Conservation (phyloP, 768 basidiomycete genomes). For the Xerocomellus chrysenteron region DNA sequence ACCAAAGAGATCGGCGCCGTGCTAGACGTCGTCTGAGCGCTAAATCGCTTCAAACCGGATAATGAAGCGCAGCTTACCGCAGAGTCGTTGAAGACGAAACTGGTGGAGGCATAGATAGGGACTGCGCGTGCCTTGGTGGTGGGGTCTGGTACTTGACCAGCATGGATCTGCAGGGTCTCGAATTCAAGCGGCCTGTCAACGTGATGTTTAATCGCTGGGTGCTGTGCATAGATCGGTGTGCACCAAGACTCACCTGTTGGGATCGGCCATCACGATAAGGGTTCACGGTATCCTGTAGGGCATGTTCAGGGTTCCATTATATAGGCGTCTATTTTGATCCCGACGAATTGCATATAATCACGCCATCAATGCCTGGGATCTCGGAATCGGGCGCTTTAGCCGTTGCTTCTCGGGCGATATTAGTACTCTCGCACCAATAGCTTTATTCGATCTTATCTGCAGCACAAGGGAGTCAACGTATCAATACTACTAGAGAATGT, state of each 20-base stretch:
- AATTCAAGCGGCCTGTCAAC: constrained; percentile 45
- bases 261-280: constrained; percentile 21
- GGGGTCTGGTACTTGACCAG: constrained; percentile 52
- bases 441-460: no score
- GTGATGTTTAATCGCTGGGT: neutral
- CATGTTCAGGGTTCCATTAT: neutral
- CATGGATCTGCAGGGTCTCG: constrained; percentile 64
- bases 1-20: constrained; percentile 55
- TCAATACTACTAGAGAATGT: no score
- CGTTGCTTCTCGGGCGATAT: no score
- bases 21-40: constrained; percentile 32
- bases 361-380: constrained; percentile 3
- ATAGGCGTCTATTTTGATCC: neutral
- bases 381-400: no score
- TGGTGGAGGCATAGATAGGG: constrained; percentile 59
- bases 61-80: constrained; percentile 32
- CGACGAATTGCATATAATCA: constrained; percentile 4
- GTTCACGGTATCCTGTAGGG: no score
- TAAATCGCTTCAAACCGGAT: neutral
- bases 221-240: neutral
- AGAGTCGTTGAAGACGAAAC: constrained; percentile 56
- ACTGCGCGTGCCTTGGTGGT: constrained; percentile 60
- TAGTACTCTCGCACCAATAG: no score
- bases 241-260: constrained; percentile 18
- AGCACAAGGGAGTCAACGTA: no score